Base-by-base conservation (phyloP, 176 grass and related monocot species). In the Pharus latifolius region DNA sequence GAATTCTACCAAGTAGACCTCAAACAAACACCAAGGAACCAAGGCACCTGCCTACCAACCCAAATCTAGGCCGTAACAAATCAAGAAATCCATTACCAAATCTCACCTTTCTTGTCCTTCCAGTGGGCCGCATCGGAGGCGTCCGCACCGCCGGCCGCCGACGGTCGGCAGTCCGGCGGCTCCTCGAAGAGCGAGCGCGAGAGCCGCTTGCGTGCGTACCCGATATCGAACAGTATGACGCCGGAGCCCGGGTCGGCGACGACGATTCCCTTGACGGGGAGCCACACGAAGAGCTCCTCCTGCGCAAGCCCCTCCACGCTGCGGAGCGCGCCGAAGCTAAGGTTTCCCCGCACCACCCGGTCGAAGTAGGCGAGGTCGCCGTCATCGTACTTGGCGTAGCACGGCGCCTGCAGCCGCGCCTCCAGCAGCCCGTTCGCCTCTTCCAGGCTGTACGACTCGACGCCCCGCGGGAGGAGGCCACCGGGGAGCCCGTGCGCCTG, bases 211-310 rank as follows among this genome's bases (percentile, higher is more conserved):
- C 82, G 86, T 10, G 93, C 93, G 49, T 71, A 71, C 5, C 86
- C 89, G 78, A 97, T 97, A 84, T 97, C 93, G 77, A 97, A 90
- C 14, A 87, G 72, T 63, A 97, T 87, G 60, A 92, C 89, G 19
- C 93, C 93, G 2, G 93, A 78, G 46, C 63, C 25, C 8, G 72
- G 59, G 25, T 82, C 69, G 73, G 79, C 16, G 31, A 96, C 83
- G 63, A 86, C 34, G 47, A 97, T 92, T 56, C 93, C 93, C 86
- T 97, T 97, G 22, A 97, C 93, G 22, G 93, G 93, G 27, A 97
- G 70, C 93, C 93, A 97, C 10, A 97, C 59, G 73, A 97, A 97
- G 49, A 97, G 88, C 81, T 97, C 93, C 83, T 97, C 83, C 68
- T 97, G 93, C 6, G 81, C 53, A 13, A 92, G 79, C 1, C 93